Evolutionary conservation across 768 basidiomycete genomes (phyloP), one percentile per base, ranked within the genome.

Genomic region (Naganishia randhawae): DNA sequence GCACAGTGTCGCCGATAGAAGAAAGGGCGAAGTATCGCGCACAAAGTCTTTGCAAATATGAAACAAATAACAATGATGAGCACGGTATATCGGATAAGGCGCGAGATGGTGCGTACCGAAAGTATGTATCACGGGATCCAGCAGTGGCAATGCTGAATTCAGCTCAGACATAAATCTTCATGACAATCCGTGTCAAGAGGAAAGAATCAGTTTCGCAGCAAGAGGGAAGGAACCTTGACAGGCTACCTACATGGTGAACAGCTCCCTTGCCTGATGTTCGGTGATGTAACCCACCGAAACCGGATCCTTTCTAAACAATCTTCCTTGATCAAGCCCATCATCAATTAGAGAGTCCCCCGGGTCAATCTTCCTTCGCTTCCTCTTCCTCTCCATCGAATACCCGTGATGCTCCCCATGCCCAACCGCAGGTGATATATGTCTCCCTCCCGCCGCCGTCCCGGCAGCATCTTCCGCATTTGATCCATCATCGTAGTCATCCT

Each of bases 191-290:
- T 7, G 48, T 31, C 25, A 32, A n/a, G 53, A 31, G 14, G 25
- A 42, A 32, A 31, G 5, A 45, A 16, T 41, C 8, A 52, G 35
- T 17, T 19, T 25, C 31, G n/a, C 32, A 31, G 17, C 42, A 14
- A 10, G 25, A n/a, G 13, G 16, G 1, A 1, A 11, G 13, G 13
- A 50, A 32, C 9, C 50, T 19, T 16, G 41, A 11, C 8, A 25
- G 27, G 33, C n/a, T 22, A 73, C 72, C 51, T 50, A 73, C 71
- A 71, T 66, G 29, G 65, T 39, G 63, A 71, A 73, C 61, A 73
- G 29, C 19, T 71, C 71, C 25, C 69, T 63, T 9, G 67, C 73
- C 32, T 73, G 71, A 19, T 52, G 22, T 25, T 71, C 67, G 35
- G 66, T 66, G 5, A 73, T 64, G 48, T 65, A 70, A 14, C 73